Conservation (phyloP, 345 rosid species). For the Citrus cavaleriei region DNA sequence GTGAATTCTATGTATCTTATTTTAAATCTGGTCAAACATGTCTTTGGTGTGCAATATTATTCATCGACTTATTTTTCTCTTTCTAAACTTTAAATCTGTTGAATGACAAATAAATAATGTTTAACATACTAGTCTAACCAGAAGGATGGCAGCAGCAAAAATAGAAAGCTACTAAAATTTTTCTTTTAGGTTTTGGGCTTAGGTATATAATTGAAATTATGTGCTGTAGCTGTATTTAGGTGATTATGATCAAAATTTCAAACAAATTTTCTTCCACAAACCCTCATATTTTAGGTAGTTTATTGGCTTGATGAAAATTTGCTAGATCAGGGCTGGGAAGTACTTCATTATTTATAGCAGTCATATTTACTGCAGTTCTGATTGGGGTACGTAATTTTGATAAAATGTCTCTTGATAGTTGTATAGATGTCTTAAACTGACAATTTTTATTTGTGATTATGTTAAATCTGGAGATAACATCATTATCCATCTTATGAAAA, state of each 20-base stretch:
- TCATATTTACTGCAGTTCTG: background rate
- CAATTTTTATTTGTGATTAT: background rate
- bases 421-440: background rate
- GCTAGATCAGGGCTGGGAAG: background rate
- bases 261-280: background rate
- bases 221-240: background rate
- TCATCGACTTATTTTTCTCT: background rate
- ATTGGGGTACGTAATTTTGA: background rate
- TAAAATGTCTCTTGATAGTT: background rate
- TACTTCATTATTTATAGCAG: background rate
- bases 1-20: background rate
- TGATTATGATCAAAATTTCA: background rate
- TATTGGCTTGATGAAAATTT: background rate
- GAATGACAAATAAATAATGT: background rate
- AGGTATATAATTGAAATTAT: background rate
- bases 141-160: background rate
- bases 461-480: background rate
- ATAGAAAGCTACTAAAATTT: background rate
- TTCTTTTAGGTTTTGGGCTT: too few species aligned
- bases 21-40: background rate
- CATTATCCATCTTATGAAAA: conserved; percentile 3
- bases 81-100: background rate
- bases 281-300: background rate
- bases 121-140: background rate
- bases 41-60: background rate